Evolutionary conservation across 2,329 filamentous ascomycete species (phyloP).

Genomic region (Colletotrichum lentis): DNA sequence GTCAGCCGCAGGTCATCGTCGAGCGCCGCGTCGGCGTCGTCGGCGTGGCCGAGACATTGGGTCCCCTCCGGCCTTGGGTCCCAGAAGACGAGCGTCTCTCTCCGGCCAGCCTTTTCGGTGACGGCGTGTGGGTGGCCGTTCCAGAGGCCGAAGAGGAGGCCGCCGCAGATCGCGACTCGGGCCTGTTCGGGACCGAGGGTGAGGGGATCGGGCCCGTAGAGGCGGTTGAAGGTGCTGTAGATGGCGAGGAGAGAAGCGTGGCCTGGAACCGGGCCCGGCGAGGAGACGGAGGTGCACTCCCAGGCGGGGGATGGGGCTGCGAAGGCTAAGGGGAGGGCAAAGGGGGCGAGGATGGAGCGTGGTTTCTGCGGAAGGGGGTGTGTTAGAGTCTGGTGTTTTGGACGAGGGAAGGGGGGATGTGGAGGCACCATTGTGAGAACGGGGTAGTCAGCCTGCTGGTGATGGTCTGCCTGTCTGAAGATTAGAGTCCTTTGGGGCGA

Average conservation of each 20-base stretch:
- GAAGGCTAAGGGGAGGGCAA: neutral
- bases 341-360: too few species aligned
- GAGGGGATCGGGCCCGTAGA: neutral
- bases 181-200: constrained; percentile 8
- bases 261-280: neutral
- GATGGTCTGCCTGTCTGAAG: too few species aligned
- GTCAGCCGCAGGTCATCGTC: constrained; percentile 14
- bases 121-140: constrained; percentile 19
- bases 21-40: neutral
- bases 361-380: neutral
- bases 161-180: constrained; percentile 21
- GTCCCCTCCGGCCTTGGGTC: neutral
- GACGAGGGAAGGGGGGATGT: neutral
- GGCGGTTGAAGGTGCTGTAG: constrained; percentile 1
- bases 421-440: too few species aligned
- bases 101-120: neutral
- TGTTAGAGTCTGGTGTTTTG: neutral
- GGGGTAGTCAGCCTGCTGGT: too few species aligned
- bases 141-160: constrained; percentile 29
- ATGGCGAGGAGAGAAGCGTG: neutral
- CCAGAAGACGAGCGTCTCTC: neutral
- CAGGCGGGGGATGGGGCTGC: neutral
- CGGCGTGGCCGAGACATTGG: constrained; percentile 9
- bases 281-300: constrained; percentile 2
- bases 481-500: too few species aligned